Conservation (phyloP, 2,329 filamentous ascomycete species). For the Pyrenochaeta sp. region DNA sequence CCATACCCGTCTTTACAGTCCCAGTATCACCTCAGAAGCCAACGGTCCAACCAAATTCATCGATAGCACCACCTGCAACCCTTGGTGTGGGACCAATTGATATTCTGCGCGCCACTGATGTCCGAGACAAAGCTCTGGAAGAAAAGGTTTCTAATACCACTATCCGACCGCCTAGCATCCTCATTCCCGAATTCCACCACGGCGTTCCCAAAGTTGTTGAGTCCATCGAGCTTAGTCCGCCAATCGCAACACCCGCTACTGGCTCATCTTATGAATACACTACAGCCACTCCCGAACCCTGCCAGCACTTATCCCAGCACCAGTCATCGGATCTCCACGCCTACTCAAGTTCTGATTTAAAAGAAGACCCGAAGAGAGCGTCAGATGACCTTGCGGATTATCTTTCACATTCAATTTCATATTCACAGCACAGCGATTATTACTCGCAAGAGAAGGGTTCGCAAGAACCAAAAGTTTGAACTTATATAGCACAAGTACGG, state of each 20-base stretch:
- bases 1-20: slow-evolving; percentile 8
- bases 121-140: slow-evolving; percentile 34
- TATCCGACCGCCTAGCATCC: slow-evolving; percentile 38
- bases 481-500: too few relatives aligned
- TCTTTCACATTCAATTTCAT: slow-evolving; percentile 24
- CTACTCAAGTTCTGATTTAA: neutral
- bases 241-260: slow-evolving; percentile 1
- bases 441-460: neutral
- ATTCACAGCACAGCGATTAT: slow-evolving; percentile 5
- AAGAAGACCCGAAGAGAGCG: slow-evolving; percentile 1
- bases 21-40: slow-evolving; percentile 9
- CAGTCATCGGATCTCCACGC: neutral
- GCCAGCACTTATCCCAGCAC: neutral
- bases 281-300: neutral
- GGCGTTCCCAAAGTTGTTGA: slow-evolving; percentile 25
- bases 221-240: slow-evolving; percentile 5
- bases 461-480: slow-evolving; percentile 7
- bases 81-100: slow-evolving; percentile 15
- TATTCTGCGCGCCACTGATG: slow-evolving; percentile 19
- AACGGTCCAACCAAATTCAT: neutral
- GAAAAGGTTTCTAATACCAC: slow-evolving; percentile 44
- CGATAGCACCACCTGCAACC: slow-evolving; percentile 6
- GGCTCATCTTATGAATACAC: slow-evolving; percentile 3
- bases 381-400: slow-evolving; percentile 15
- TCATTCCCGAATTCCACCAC: slow-evolving; percentile 35